These are phyloP conservation scores for Aspergillus nidulans DNA, from an alignment of 495 filamentous ascomycete species.

Conservation along the genomic window DNA sequence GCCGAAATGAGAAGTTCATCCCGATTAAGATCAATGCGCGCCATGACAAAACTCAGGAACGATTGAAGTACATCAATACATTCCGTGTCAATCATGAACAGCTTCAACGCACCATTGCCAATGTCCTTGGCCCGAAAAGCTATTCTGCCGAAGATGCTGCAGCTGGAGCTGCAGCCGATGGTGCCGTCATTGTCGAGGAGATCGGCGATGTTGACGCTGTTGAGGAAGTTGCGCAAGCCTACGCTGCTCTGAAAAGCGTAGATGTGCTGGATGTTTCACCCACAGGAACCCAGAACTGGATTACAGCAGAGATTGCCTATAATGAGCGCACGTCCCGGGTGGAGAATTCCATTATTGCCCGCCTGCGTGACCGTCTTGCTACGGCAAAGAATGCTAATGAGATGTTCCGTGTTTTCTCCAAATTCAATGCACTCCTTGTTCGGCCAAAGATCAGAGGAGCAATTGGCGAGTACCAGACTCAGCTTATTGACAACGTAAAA, in stretches of 20 bases:
- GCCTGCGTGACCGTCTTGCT: constrained; percentile 85
- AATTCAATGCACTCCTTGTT: constrained; percentile 98
- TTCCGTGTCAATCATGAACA: constrained; percentile 97
- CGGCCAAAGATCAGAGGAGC: constrained; percentile 95
- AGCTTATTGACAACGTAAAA: constrained; percentile 96
- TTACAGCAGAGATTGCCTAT: constrained; percentile 87
- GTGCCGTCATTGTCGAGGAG: constrained; percentile 75
- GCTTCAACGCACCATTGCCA: constrained; percentile 89
- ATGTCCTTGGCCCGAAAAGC: constrained; percentile 76
- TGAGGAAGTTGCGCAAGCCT: constrained; percentile 90
- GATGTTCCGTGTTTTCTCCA: constrained; percentile 99
- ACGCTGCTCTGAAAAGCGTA: constrained; percentile 85
- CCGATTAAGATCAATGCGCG: constrained; percentile 89
- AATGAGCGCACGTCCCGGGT: constrained; percentile 95
- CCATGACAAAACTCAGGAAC: constrained; percentile 80
- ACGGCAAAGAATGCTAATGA: constrained; percentile 95
- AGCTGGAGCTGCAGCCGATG: constrained; percentile 46
- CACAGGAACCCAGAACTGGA: constrained; percentile 86
- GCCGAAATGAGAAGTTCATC: constrained; percentile 93
- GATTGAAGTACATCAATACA: constrained; percentile 85
- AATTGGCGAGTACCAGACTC: constrained; percentile 94
- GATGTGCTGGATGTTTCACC: constrained; percentile 89
- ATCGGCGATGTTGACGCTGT: constrained; percentile 98
- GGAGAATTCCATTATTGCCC: constrained; percentile 97
- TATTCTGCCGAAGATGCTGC: constrained; percentile 42